A percentile compares a stretch with the other conserved stretches of the same genome.
Evolutionary conservation across 2,329 filamentous ascomycete genomes (phyloP).

Genomic region (Claviceps humidiphila): DNA sequence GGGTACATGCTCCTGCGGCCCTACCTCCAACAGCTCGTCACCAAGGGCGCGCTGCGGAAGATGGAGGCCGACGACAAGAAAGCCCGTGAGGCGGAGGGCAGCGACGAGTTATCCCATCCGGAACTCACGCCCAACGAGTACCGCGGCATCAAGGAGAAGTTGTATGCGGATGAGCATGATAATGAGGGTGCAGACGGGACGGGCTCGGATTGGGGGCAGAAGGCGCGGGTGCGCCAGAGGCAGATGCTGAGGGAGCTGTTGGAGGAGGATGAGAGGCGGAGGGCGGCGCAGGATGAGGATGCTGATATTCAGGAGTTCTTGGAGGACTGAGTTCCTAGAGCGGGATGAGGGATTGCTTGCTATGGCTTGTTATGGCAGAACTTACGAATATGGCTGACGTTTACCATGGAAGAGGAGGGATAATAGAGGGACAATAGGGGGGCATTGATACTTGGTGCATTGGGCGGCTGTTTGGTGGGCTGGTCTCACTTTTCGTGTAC

Average conservation of each 20-base stretch:
- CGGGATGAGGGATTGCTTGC: no score
- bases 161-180: constrained; percentile 35
- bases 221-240: constrained; percentile 55
- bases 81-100: constrained; percentile 12
- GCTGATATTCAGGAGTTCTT: constrained; percentile 65
- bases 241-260: constrained; percentile 52
- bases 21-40: constrained; percentile 56
- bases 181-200: constrained; percentile 32
- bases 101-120: constrained; percentile 12
- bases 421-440: no score
- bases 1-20: constrained; percentile 63
- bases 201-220: constrained; percentile 53
- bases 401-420: not conserved
- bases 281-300: constrained; percentile 52
- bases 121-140: constrained; percentile 53
- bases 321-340: constrained; percentile 25
- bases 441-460: not conserved
- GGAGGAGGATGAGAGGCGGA: constrained; percentile 47
- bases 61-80: constrained; percentile 44
- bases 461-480: not conserved
- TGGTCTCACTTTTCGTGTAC: not conserved
- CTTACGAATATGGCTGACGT: no score
- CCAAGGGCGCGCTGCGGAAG: constrained; percentile 48
- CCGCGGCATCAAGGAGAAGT: constrained; percentile 41
- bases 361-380: not conserved